Evolutionary conservation across 768 basidiomycete species (phyloP).

Genomic region (Xerocomellus dryophilus): DNA sequence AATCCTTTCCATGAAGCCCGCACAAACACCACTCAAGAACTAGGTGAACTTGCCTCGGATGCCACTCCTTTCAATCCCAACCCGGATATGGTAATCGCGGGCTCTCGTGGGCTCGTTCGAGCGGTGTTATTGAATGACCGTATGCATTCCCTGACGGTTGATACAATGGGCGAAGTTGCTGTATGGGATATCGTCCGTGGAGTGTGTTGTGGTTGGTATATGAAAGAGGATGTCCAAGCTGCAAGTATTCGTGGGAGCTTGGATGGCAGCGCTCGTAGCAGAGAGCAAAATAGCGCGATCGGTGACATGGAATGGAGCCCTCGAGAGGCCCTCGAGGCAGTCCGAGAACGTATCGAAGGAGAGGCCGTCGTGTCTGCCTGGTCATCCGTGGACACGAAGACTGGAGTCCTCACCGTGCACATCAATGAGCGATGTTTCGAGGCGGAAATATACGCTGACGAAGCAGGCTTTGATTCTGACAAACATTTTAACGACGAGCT

Average conservation of each 20-base stretch:
- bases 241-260: conserved; percentile 51
- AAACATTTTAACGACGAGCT: conserved; percentile 71
- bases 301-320: conserved; percentile 58
- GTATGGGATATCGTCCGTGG: conserved; percentile 91
- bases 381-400: conserved; percentile 87
- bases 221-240: conserved; percentile 60
- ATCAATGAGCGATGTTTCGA: conserved; percentile 88
- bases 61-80: conserved; percentile 53
- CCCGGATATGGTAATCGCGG: conserved; percentile 72
- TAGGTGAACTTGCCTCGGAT: conserved; percentile 78
- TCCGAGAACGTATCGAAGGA: conserved; percentile 90
- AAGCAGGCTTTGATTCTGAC: conserved; percentile 67
- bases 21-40: conserved; percentile 55
- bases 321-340: conserved; percentile 80
- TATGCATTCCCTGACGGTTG: conserved; percentile 85
- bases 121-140: conserved; percentile 82
- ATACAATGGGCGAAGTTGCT: conserved; percentile 83
- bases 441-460: conserved; percentile 92
- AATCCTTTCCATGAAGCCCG: conserved; percentile 39
- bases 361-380: conserved; percentile 83
- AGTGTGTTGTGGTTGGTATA: conserved; percentile 68
- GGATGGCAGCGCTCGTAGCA: conserved; percentile 32
- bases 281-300: conserved; percentile 33
- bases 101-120: conserved; percentile 80
- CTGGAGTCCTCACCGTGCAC: conserved; percentile 84